These are phyloP conservation scores for Proteromonas lacertae DNA, from an alignment of 352 stramenopile species.

Conservation along the genomic window DNA sequence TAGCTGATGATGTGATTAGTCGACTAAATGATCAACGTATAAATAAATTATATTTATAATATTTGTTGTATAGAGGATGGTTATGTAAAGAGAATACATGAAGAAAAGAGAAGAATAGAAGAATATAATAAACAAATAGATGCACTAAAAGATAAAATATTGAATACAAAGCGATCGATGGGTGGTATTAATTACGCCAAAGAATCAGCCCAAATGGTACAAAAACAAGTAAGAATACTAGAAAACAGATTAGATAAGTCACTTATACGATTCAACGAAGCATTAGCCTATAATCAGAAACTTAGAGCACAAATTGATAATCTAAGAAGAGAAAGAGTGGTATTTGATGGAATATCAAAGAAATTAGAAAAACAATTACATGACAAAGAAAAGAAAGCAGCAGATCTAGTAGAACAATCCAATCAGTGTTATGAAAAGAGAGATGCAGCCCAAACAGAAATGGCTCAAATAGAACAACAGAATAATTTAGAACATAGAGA, in stretches of 20 bases:
- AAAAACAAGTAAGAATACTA: slow-evolving; percentile 77
- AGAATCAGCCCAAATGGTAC: slow-evolving; percentile 68
- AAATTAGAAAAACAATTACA: slow-evolving; percentile 44
- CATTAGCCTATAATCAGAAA: slow-evolving; percentile 51
- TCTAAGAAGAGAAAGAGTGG: slow-evolving; percentile 47
- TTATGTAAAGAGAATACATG: slow-evolving; percentile 9
- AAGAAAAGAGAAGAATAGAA: slow-evolving; percentile 28
- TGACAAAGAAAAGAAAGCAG: slow-evolving; percentile 76
- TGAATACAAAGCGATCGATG: slow-evolving; percentile 59
- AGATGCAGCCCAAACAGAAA: slow-evolving; percentile 60
- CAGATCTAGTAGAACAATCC: slow-evolving; percentile 57
- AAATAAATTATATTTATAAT: no score
- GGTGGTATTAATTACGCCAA: slow-evolving; percentile 66
- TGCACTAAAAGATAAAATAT: slow-evolving; percentile 18
- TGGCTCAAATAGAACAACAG: slow-evolving; percentile 49
- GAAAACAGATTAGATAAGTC: slow-evolving; percentile 81
- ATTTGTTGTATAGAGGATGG: no score
- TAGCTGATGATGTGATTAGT: no score
- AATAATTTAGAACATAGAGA: slow-evolving; percentile 37
- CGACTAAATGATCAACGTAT: no score
- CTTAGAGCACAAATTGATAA: slow-evolving; percentile 63
- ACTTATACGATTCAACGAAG: slow-evolving; percentile 80
- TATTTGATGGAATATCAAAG: slow-evolving; percentile 71
- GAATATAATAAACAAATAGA: slow-evolving; percentile 34
- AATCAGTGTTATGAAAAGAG: slow-evolving; percentile 71